Evolutionary conservation across 208 protist genomes (phyloP).

Genomic region (Leishmania mexicana): DNA sequence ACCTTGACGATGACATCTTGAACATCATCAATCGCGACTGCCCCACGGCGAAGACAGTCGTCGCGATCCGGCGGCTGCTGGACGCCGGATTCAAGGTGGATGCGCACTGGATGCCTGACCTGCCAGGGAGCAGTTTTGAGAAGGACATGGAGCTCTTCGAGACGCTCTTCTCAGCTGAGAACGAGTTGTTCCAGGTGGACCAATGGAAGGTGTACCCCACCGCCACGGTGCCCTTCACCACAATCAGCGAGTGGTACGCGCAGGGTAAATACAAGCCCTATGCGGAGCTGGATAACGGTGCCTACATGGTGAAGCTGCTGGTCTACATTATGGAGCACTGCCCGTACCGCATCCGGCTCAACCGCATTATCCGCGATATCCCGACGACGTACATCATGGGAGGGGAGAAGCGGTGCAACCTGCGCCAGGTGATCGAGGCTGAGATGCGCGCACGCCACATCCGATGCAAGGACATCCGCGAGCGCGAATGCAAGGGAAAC

Average conservation of each 20-base stretch:
- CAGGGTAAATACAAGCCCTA: slow-evolving; percentile 97
- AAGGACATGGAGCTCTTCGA: slow-evolving; percentile 96
- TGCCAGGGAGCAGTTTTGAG: slow-evolving; percentile 96
- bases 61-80: slow-evolving; percentile 94
- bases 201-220: slow-evolving; percentile 99
- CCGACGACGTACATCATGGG: slow-evolving; percentile 98
- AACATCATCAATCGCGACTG: slow-evolving; percentile 96
- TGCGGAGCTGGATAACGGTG: slow-evolving; percentile 77
- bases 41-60: slow-evolving; percentile 93
- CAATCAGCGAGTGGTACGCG: slow-evolving; percentile 97
- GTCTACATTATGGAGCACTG: slow-evolving; percentile 96
- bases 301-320: slow-evolving; percentile 93
- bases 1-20: slow-evolving; percentile 98
- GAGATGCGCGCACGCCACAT: slow-evolving; percentile 94
- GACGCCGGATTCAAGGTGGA: slow-evolving; percentile 99
- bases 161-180: slow-evolving; percentile 75
- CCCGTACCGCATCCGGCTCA: slow-evolving; percentile 98
- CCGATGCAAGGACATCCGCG: slow-evolving; percentile 95
- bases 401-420: slow-evolving; percentile 97
- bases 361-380: slow-evolving; percentile 99
- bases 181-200: slow-evolving; percentile 97
- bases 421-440: slow-evolving; percentile 97
- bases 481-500: slow-evolving; percentile 91
- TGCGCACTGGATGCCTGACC: slow-evolving; percentile 99
- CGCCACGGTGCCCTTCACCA: slow-evolving; percentile 99